Evolutionary conservation across 2,329 filamentous ascomycete genomes (phyloP).

Genomic region (Penicillium sp.): DNA sequence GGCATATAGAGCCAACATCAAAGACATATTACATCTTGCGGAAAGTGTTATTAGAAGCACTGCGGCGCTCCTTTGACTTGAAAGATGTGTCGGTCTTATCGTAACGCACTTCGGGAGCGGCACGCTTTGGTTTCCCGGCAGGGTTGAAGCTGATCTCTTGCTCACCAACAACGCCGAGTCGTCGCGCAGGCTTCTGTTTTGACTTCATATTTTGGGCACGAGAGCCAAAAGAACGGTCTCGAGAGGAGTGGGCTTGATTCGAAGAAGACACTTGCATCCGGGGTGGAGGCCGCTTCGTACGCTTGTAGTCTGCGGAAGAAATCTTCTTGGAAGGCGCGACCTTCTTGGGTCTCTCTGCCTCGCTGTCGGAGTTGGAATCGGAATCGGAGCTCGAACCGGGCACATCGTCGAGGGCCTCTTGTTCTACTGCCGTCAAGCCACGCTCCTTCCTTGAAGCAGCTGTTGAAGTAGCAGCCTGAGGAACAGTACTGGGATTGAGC

Average conservation of each 20-base stretch:
- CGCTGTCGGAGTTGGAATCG: constrained; percentile 34
- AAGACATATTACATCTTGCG: constrained; percentile 40
- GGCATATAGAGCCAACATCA: neutral
- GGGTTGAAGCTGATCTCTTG: constrained; percentile 61
- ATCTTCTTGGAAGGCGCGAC: constrained; percentile 43
- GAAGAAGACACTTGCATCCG: constrained; percentile 58
- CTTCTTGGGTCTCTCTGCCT: constrained; percentile 29
- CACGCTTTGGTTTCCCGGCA: constrained; percentile 40
- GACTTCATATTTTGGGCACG: constrained; percentile 48
- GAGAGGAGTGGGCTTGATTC: constrained; percentile 41
- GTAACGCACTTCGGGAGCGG: constrained; percentile 23
- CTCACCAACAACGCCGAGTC: constrained; percentile 44
- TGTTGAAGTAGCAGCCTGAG: constrained; percentile 19
- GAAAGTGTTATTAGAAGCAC: constrained; percentile 50
- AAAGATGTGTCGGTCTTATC: constrained; percentile 24
- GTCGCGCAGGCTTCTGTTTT: constrained; percentile 33
- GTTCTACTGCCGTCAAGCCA: constrained; percentile 60
- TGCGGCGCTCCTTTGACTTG: constrained; percentile 45
- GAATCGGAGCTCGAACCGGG: constrained; percentile 42
- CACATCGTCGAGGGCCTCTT: constrained; percentile 55
- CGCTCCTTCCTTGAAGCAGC: constrained; percentile 36
- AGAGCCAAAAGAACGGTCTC: constrained; percentile 57
- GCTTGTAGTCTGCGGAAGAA: constrained; percentile 55
- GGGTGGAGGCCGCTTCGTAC: constrained; percentile 49
- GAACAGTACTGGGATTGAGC: constrained; percentile 79